A percentile compares a stretch with the other conserved stretches of the same genome.
Conservation (phyloP, 176 grass and related monocot genomes). For the Neostapfia colusana region DNA sequence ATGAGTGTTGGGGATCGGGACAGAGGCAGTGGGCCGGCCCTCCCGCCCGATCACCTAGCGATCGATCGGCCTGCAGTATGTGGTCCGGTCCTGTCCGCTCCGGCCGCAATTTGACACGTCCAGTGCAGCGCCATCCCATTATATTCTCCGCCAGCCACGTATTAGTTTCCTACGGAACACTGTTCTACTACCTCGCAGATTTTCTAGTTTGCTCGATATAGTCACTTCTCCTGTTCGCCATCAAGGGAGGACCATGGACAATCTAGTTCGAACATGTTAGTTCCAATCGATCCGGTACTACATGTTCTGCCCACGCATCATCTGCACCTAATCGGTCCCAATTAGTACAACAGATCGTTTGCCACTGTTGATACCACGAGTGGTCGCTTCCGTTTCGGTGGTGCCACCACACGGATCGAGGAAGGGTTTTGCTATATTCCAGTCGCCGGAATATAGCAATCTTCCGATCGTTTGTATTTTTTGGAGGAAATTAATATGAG, state of each 20-base stretch:
- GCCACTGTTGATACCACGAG: not conserved
- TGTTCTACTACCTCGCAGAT: slow-evolving; percentile 3
- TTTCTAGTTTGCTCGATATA: not conserved
- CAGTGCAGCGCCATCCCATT: not conserved
- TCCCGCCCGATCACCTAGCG: too few relatives aligned
- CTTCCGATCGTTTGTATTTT: too few relatives aligned
- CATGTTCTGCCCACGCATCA: not conserved
- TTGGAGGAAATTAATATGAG: too few relatives aligned
- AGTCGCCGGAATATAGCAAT: too few relatives aligned
- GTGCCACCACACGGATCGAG: too few relatives aligned
- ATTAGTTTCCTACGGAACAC: too few relatives aligned
- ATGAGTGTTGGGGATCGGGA: slow-evolving; percentile 36
- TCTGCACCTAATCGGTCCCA: not conserved
- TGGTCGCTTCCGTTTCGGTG: not conserved
- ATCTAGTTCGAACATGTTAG: not conserved
- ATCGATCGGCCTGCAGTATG: slow-evolving; percentile 18
- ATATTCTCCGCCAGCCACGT: too few relatives aligned
- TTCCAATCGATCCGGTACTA: slow-evolving; percentile 16
- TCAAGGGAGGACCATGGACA: not conserved
- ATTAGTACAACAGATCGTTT: not conserved
- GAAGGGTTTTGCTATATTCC: too few relatives aligned
- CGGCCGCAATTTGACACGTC: not conserved
- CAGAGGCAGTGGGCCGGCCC: slow-evolving; percentile 3
- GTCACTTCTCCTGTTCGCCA: not conserved
- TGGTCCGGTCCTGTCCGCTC: slow-evolving; percentile 9